Percentiles rank a stretch among this genome's conserved stretches.
These are phyloP conservation scores for Beauveria caledonica DNA, from an alignment of 2,329 filamentous ascomycete genomes.

Conservation along the genomic window DNA sequence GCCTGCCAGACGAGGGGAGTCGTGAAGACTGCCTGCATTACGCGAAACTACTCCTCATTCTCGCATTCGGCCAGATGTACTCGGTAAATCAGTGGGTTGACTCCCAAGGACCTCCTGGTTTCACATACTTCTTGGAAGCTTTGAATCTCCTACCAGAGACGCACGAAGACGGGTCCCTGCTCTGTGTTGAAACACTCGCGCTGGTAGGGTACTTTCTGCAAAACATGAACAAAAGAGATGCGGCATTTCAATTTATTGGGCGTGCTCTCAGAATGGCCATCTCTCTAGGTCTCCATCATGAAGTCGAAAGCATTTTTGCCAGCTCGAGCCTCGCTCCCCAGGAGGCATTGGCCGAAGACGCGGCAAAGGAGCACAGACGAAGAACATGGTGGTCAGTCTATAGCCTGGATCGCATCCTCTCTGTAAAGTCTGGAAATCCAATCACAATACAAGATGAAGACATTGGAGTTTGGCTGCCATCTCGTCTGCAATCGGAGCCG, in stretches of 20 bases:
- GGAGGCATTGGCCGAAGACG: constrained; percentile 25
- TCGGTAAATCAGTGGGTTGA: constrained; percentile 48
- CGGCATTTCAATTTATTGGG: constrained; percentile 46
- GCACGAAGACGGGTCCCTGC: constrained; percentile 45
- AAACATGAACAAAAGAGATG: constrained; percentile 46
- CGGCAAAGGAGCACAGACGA: constrained; percentile 39
- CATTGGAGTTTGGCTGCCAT: constrained; percentile 35
- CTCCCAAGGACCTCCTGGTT: constrained; percentile 44
- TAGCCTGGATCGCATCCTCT: constrained; percentile 44
- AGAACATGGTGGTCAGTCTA: constrained; percentile 51
- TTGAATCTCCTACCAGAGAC: constrained; percentile 45
- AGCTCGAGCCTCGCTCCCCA: constrained; percentile 15
- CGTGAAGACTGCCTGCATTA: constrained; percentile 40
- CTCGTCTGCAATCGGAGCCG: constrained; percentile 27
- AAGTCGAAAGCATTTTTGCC: constrained; percentile 24
- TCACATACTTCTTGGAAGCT: constrained; percentile 45
- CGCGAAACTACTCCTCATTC: constrained; percentile 43
- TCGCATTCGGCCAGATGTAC: constrained; percentile 49
- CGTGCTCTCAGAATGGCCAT: constrained; percentile 49
- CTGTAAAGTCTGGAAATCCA: constrained; percentile 46
- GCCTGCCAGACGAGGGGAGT: constrained; percentile 32
- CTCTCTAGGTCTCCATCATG: constrained; percentile 47
- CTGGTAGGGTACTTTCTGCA: constrained; percentile 50
- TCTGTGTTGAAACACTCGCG: constrained; percentile 46
- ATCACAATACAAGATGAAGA: constrained; percentile 47